Conservation (phyloP, 441 rosid species). For the Brassica balearica region DNA sequence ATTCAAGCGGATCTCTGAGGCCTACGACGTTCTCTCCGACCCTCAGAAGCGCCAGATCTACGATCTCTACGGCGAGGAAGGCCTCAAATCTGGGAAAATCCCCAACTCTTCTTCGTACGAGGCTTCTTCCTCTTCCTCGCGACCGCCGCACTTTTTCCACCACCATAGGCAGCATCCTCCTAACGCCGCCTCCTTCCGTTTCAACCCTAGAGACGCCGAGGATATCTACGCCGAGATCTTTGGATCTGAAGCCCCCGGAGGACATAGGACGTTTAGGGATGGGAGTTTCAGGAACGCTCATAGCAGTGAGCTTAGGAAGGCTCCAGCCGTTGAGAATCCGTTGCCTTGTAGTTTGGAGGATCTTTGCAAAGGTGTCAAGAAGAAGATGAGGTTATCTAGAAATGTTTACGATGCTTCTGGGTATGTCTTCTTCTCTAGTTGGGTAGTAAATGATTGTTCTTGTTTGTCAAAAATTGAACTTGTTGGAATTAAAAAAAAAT, state of each 20-base stretch:
- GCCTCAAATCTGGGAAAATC: conserved; percentile 71
- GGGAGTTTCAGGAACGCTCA: conserved; percentile 49
- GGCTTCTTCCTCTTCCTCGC: conserved; percentile 39
- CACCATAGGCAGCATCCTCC: conserved; percentile 50
- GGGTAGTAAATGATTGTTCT: not conserved
- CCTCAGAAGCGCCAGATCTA: conserved; percentile 93
- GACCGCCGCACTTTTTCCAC: conserved; percentile 38
- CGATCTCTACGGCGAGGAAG: conserved; percentile 87
- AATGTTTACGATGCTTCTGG: conserved; percentile 57
- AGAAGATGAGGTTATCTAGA: conserved; percentile 76
- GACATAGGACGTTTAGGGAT: conserved; percentile 46
- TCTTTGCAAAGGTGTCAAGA: conserved; percentile 70
- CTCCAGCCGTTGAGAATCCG: conserved; percentile 61
- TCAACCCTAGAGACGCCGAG: conserved; percentile 77
- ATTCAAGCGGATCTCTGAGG: conserved; percentile 92
- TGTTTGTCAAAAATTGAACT: not conserved
- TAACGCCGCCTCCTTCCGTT: conserved; percentile 60
- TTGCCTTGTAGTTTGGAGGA: conserved; percentile 86
- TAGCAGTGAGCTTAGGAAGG: conserved; percentile 54
- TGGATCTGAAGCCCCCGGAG: conserved; percentile 63
- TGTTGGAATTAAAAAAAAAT: not conserved
- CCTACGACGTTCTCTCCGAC: conserved; percentile 84
- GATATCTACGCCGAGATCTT: conserved; percentile 83
- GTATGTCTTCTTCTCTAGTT: conserved; percentile 44
- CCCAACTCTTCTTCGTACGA: conserved; percentile 56